Conservation (phyloP, 495 filamentous ascomycete genomes). For the Penicillium soppii region DNA sequence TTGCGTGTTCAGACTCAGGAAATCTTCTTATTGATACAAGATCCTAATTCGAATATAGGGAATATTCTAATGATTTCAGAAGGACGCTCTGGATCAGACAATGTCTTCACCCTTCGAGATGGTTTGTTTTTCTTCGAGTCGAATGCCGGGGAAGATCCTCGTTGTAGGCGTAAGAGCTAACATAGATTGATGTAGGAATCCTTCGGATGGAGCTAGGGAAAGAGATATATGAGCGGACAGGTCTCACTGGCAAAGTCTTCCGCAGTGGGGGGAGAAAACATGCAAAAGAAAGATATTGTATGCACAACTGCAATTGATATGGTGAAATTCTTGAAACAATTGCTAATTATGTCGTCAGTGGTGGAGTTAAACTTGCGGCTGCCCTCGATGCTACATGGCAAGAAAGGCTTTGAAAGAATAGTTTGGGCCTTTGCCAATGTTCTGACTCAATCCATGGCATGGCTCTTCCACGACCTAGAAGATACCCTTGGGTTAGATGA, state of each 20-base stretch:
- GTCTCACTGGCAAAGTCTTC: conserved; percentile 73
- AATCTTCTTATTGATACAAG: background rate
- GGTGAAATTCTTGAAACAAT: background rate
- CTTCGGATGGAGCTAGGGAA: conserved; percentile 78
- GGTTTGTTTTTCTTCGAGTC: conserved; percentile 43
- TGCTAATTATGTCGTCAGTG: conserved; percentile 44
- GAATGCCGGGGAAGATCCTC: background rate
- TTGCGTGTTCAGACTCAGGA: background rate
- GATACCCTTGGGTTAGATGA: conserved; percentile 20
- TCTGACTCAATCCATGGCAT: conserved; percentile 66
- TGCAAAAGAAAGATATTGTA: conserved; percentile 58
- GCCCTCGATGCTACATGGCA: conserved; percentile 84
- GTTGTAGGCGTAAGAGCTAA: background rate
- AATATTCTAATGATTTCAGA: conserved; percentile 90
- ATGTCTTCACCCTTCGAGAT: conserved; percentile 70
- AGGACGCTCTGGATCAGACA: conserved; percentile 75
- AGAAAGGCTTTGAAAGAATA: conserved; percentile 85
- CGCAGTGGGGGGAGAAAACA: conserved; percentile 59
- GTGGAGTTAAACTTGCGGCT: conserved; percentile 78
- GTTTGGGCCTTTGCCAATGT: conserved; percentile 84
- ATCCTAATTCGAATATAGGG: conserved; percentile 47
- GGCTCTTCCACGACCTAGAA: conserved; percentile 75
- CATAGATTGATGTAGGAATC: conserved; percentile 47
- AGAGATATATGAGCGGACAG: conserved; percentile 81
- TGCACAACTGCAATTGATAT: conserved; percentile 1